Percentiles rank a stretch among this genome's conserved stretches.
These are phyloP conservation scores for Cylindrotheca closterium DNA, from an alignment of 108 stramenopile species.

Conservation along the genomic window DNA sequence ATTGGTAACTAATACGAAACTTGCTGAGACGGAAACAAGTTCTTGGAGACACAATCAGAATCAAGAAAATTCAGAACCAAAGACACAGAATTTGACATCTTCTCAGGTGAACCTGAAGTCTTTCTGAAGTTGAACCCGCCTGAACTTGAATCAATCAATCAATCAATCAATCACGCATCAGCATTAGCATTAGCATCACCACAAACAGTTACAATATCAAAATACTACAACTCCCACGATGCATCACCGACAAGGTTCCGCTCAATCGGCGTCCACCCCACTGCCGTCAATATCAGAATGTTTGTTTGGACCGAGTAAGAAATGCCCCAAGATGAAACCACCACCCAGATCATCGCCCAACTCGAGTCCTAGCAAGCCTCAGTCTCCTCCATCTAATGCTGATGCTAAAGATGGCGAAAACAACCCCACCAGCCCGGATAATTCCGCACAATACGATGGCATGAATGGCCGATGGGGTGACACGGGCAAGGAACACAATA, in stretches of 20 bases:
- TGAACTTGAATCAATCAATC: too few species aligned
- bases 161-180: too few species aligned
- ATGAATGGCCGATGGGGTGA: constrained; percentile 5
- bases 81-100: too few species aligned
- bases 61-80: too few species aligned
- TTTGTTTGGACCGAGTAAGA: constrained; percentile 19
- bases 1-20: too few species aligned
- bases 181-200: background rate
- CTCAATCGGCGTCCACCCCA: background rate
- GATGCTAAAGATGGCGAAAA: background rate
- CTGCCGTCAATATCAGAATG: constrained; percentile 29
- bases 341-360: background rate
- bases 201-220: background rate
- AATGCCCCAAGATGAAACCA: constrained; percentile 21
- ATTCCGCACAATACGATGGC: background rate
- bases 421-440: background rate
- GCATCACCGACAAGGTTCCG: too few species aligned
- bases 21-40: too few species aligned
- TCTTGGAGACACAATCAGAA: too few species aligned
- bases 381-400: background rate
- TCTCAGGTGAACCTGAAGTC: too few species aligned
- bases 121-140: too few species aligned
- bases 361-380: background rate
- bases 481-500: constrained; percentile 33
- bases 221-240: too few species aligned